Conservation (phyloP, 192 early-diverging fungal genomes). For the Coemansia sp. region DNA sequence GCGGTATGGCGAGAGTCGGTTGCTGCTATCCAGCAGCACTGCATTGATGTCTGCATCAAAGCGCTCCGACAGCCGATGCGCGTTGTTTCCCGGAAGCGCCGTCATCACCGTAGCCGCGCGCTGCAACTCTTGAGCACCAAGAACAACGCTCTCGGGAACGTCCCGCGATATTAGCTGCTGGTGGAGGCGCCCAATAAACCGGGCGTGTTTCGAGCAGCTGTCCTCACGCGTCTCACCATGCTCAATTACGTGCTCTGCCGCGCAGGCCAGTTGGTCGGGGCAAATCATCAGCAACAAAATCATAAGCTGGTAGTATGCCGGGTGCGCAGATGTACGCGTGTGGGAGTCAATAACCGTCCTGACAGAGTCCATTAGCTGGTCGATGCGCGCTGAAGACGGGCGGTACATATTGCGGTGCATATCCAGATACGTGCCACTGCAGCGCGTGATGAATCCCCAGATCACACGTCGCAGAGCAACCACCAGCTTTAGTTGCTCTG, state of each 20-base stretch:
- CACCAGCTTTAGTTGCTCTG: conserved; percentile 73
- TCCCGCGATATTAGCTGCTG: conserved; percentile 41
- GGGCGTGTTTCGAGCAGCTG: conserved; percentile 41
- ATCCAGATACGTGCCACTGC: conserved; percentile 77
- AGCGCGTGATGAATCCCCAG: conserved; percentile 92
- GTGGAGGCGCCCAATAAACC: conserved; percentile 37
- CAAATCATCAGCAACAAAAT: conserved; percentile 82
- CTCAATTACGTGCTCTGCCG: conserved; percentile 57
- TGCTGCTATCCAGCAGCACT: conserved; percentile 48
- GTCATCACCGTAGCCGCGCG: conserved; percentile 34
- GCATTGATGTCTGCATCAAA: conserved; percentile 46
- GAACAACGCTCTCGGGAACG: conserved; percentile 42
- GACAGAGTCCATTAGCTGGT: conserved; percentile 37
- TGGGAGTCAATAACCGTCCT: conserved; percentile 61
- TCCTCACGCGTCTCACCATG: conserved; percentile 57
- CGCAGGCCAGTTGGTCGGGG: conserved; percentile 63
- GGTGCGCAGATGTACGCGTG: conserved; percentile 59
- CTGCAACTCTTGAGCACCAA: conserved; percentile 45
- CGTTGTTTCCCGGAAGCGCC: conserved; percentile 47
- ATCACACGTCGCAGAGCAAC: conserved; percentile 76
- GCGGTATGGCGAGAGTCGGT: conserved; percentile 42
- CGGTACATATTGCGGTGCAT: conserved; percentile 62
- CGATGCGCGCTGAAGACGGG: conserved; percentile 28
- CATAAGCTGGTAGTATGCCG: conserved; percentile 84
- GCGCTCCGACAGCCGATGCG: conserved; percentile 32